These are phyloP conservation scores for Colletotrichum viniferum DNA, from an alignment of 2,329 filamentous ascomycete species.

Conservation along the genomic window DNA sequence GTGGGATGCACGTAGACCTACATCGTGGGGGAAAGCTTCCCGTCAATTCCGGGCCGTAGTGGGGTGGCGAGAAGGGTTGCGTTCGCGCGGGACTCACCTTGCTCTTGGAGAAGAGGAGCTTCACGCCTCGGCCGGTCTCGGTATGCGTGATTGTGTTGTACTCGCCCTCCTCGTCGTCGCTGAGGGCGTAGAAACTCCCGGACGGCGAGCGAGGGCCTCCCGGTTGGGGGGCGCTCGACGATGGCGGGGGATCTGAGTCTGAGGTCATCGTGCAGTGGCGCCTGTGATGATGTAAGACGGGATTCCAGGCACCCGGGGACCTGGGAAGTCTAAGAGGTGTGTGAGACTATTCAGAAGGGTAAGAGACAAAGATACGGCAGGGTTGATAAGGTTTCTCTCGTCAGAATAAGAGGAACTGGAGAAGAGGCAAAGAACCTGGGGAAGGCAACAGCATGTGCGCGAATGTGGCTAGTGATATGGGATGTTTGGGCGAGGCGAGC, in stretches of 20 bases:
- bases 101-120: slow-evolving; percentile 94
- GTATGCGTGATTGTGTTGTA: slow-evolving; percentile 93
- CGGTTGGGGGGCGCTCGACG: slow-evolving; percentile 23
- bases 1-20: slow-evolving; percentile 96
- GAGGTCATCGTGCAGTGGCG: slow-evolving; percentile 21
- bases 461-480: slow-evolving; percentile 14
- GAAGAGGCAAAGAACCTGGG: background rate
- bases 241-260: slow-evolving; percentile 18
- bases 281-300: slow-evolving; percentile 2
- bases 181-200: slow-evolving; percentile 92
- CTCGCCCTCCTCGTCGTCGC: slow-evolving; percentile 92
- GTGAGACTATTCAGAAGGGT: background rate
- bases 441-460: slow-evolving; percentile 6
- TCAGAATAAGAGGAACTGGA: background rate
- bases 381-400: background rate
- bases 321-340: background rate
- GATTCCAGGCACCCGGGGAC: slow-evolving; percentile 4
- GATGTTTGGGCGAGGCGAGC: background rate
- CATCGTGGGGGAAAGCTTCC: slow-evolving; percentile 17
- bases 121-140: slow-evolving; percentile 80
- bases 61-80: background rate
- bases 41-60: background rate
- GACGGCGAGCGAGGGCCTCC: slow-evolving; percentile 69
- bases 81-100: slow-evolving; percentile 62
- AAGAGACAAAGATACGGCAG: background rate